phyloP scores from a whole-genome alignment of 768 basidiomycete genomes.

The Erythrobasidium yunnanense region DNA sequence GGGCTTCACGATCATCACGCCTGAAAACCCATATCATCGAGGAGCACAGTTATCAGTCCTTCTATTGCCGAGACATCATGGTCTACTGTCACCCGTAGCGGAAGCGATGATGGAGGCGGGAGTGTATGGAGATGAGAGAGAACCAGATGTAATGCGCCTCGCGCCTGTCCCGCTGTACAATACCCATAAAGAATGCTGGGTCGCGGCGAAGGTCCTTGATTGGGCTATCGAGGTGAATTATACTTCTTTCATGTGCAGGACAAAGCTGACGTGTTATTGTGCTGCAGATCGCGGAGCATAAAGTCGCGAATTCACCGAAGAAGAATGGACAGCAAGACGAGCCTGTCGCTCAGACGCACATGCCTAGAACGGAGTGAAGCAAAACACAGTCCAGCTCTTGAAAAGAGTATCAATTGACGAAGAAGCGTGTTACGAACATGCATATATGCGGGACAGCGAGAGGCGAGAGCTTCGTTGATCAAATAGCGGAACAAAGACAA shows the following conservation, averaged over 20 bases:
- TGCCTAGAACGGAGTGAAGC: too few relatives aligned
- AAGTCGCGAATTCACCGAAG: too few relatives aligned
- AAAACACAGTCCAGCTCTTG: too few relatives aligned
- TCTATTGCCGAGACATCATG: conserved; percentile 55
- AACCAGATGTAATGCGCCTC: conserved; percentile 82
- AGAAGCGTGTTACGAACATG: too few relatives aligned
- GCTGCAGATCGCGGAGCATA: too few relatives aligned
- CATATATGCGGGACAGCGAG: too few relatives aligned
- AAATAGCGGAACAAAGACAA: too few relatives aligned
- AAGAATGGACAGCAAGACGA: too few relatives aligned
- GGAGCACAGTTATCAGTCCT: conserved; percentile 81
- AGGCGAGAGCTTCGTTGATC: too few relatives aligned
- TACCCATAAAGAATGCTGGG: conserved; percentile 62
- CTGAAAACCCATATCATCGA: conserved; percentile 54
- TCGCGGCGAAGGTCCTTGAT: conserved; percentile 57
- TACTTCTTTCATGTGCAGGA: neutral
- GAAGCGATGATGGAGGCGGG: conserved; percentile 55
- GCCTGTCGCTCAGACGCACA: too few relatives aligned
- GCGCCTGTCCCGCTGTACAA: conserved; percentile 82
- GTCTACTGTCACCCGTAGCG: conserved; percentile 62
- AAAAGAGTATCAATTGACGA: too few relatives aligned
- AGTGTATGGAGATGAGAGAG: conserved; percentile 80
- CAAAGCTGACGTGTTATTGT: too few relatives aligned
- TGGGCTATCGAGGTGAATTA: conserved; percentile 41
- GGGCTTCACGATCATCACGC: conserved; percentile 88